These are phyloP conservation scores for Xylaria castorea DNA, from an alignment of 495 filamentous ascomycete genomes.

Conservation along the genomic window DNA sequence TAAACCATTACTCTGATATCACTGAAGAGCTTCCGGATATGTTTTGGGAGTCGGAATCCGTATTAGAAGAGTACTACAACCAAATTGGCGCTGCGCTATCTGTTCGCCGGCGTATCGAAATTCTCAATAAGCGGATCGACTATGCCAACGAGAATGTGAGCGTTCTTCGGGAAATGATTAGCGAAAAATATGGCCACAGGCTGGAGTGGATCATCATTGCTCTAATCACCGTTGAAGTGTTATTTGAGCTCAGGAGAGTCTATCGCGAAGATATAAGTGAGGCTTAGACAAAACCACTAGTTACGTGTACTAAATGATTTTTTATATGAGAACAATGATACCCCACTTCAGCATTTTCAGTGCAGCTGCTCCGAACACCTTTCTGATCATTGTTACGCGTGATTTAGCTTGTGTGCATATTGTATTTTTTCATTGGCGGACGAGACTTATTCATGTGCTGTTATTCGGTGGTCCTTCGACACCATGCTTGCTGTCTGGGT, in stretches of 20 bases:
- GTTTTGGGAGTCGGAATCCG: conserved; percentile 93
- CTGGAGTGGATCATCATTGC: conserved; percentile 98
- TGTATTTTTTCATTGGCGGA: neutral
- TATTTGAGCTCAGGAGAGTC: conserved; percentile 62
- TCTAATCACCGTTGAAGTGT: conserved; percentile 89
- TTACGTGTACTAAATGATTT: neutral
- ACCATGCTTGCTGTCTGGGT: too few species aligned
- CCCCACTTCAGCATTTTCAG: conserved; percentile 8
- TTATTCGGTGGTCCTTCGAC: neutral
- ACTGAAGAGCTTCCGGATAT: conserved; percentile 95
- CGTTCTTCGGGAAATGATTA: conserved; percentile 84
- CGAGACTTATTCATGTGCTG: neutral
- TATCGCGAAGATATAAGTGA: conserved; percentile 38
- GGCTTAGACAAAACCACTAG: conserved; percentile 4
- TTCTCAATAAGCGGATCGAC: conserved; percentile 95
- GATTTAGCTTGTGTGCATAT: neutral
- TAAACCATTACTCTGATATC: conserved; percentile 96
- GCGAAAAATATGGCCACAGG: conserved; percentile 83
- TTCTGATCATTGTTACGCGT: neutral
- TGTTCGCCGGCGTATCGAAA: conserved; percentile 89
- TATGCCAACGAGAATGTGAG: conserved; percentile 95
- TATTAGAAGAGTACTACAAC: conserved; percentile 91
- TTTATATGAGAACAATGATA: conserved; percentile 19
- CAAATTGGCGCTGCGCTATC: conserved; percentile 89
- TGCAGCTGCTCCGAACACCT: neutral